Evolutionary conservation across 345 rosid genomes (phyloP).

Genomic region (Eucalyptus guilfoylei): DNA sequence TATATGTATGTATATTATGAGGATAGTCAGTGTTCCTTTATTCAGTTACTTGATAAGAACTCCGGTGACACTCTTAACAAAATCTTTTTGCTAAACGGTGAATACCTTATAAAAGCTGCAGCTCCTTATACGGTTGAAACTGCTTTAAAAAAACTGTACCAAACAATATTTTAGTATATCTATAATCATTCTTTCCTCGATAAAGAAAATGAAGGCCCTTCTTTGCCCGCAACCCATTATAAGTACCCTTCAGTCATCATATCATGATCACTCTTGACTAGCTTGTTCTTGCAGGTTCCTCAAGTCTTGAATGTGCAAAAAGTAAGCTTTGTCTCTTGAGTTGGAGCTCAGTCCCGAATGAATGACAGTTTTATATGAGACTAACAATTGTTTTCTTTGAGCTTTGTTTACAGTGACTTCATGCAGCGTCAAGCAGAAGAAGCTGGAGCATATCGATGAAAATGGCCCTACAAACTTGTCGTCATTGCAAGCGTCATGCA

Average conservation of each 20-base stretch:
- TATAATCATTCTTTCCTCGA: neutral
- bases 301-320: neutral
- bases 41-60: neutral
- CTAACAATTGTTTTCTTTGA: neutral
- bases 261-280: neutral
- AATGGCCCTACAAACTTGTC: conserved; percentile 35
- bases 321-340: neutral
- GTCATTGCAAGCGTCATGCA: neutral
- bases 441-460: conserved; percentile 79
- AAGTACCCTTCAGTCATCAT: neutral
- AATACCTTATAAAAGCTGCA: neutral
- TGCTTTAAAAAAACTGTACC: neutral
- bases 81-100: neutral
- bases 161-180: neutral
- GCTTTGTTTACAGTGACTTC: conserved; percentile 22
- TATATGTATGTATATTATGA: neutral
- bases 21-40: neutral
- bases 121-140: neutral
- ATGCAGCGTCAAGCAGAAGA: conserved; percentile 17
- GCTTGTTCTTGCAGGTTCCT: neutral
- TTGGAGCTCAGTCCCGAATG: neutral
- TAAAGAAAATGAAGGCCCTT: neutral
- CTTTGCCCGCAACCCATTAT: neutral
- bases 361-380: neutral
- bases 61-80: rapidly evolving